These are phyloP conservation scores for Calonectria montana DNA, from an alignment of 2,329 filamentous ascomycete species.

Conservation along the genomic window DNA sequence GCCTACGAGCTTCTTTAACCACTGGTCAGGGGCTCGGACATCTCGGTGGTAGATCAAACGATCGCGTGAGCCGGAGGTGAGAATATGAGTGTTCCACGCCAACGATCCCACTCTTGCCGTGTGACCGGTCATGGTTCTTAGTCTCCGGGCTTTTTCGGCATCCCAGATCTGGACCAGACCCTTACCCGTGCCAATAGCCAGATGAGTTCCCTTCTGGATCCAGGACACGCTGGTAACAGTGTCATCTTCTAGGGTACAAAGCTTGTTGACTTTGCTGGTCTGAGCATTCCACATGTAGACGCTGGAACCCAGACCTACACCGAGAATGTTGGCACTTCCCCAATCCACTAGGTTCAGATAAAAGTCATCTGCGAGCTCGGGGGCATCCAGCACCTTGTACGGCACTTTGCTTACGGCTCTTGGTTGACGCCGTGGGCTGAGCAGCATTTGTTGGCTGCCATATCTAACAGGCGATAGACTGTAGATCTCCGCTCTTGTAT, in stretches of 20 bases:
- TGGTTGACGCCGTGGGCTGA: slow-evolving; percentile 89
- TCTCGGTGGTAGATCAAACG: slow-evolving; percentile 95
- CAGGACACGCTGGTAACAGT: slow-evolving; percentile 96
- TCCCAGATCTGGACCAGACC: slow-evolving; percentile 98
- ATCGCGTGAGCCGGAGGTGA: slow-evolving; percentile 94
- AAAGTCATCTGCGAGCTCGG: slow-evolving; percentile 96
- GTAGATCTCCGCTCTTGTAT: slow-evolving; percentile 92
- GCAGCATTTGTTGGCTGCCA: slow-evolving; percentile 91
- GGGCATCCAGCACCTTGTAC: slow-evolving; percentile 97
- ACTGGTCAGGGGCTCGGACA: slow-evolving; percentile 92
- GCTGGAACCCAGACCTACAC: slow-evolving; percentile 90
- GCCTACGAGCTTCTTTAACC: slow-evolving; percentile 85
- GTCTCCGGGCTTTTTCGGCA: slow-evolving; percentile 83
- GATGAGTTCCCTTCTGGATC: slow-evolving; percentile 97
- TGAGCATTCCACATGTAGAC: slow-evolving; percentile 99
- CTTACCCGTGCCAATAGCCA: slow-evolving; percentile 94
- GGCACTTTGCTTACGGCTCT: slow-evolving; percentile 95
- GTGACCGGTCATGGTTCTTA: slow-evolving; percentile 97
- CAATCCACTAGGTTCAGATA: slow-evolving; percentile 98
- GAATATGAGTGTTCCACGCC: slow-evolving; percentile 98
- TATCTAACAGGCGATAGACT: slow-evolving; percentile 94
- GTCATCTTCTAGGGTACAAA: slow-evolving; percentile 93
- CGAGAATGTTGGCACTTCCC: slow-evolving; percentile 94
- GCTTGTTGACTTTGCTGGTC: slow-evolving; percentile 89
- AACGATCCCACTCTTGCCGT: slow-evolving; percentile 92